phyloP scores from a whole-genome alignment of 2,329 filamentous ascomycete species.

The Thielaviopsis euricoi region DNA sequence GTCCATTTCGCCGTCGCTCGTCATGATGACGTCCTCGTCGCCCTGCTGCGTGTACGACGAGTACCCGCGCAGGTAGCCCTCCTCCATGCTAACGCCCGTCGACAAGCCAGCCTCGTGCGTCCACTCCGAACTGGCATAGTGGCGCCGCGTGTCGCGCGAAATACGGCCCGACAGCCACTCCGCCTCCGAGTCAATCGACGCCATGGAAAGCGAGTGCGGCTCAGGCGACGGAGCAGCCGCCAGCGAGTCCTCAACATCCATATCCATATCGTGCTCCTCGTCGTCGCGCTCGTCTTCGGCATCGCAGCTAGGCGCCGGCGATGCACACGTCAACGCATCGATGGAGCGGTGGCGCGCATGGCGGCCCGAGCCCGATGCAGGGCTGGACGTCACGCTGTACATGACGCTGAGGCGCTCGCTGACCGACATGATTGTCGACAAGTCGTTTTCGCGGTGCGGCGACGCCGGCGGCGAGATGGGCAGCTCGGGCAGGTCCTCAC shows the following conservation, averaged over 20 bases:
- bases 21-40: constrained; percentile 29
- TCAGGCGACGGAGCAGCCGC: constrained; percentile 29
- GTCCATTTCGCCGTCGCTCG: constrained; percentile 35
- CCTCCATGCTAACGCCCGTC: neutral
- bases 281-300: constrained; percentile 16
- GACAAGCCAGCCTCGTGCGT: constrained; percentile 23
- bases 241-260: neutral
- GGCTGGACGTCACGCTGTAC: constrained; percentile 8
- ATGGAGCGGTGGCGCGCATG: constrained; percentile 9
- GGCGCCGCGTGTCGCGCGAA: constrained; percentile 14
- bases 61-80: constrained; percentile 1
- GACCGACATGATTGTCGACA: constrained; percentile 11
- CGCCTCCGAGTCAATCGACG: constrained; percentile 86
- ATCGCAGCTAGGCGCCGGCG: constrained; percentile 12
- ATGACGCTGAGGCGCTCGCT: constrained; percentile 8
- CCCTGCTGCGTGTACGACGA: constrained; percentile 2
- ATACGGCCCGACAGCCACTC: constrained; percentile 81
- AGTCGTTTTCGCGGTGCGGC: constrained; percentile 9
- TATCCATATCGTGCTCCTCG: neutral
- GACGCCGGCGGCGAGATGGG: constrained; percentile 76
- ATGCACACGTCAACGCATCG: constrained; percentile 8
- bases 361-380: neutral
- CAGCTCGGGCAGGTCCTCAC: constrained; percentile 78
- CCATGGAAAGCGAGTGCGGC: constrained; percentile 66
- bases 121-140: constrained; percentile 40